A percentile compares a stretch with the other conserved stretches of the same genome.
These are phyloP conservation scores for Cladosporium sphaerospermum DNA, from an alignment of 2,329 filamentous ascomycete species.

Conservation along the genomic window DNA sequence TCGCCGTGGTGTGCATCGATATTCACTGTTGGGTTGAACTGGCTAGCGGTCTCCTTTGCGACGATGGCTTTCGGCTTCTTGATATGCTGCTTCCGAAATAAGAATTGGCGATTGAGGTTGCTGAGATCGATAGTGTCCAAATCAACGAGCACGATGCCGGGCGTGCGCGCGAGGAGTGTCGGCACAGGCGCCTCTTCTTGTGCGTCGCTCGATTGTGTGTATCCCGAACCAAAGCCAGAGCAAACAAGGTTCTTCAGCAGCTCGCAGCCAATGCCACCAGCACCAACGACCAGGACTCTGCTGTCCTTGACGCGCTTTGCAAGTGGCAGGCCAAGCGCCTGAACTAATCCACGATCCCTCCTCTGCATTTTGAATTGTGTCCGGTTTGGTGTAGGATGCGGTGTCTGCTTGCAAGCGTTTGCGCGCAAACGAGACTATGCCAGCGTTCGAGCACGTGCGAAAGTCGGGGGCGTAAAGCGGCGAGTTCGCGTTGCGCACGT, in stretches of 20 bases:
- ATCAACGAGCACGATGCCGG: constrained; percentile 86
- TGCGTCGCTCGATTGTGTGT: constrained; percentile 1
- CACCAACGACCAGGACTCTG: constrained; percentile 78
- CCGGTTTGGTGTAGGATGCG: neutral
- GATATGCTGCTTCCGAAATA: constrained; percentile 94
- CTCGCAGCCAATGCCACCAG: constrained; percentile 95
- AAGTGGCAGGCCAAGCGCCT: constrained; percentile 65
- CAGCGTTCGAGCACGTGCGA: neutral
- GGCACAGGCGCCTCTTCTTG: constrained; percentile 2
- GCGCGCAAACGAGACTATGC: neutral
- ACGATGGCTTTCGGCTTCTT: constrained; percentile 95
- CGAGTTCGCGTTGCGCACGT: neutral
- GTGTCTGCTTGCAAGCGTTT: neutral
- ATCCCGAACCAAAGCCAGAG: constrained; percentile 66
- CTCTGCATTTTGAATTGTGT: constrained; percentile 33
- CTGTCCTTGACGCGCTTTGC: constrained; percentile 30
- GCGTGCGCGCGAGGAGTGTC: constrained; percentile 15
- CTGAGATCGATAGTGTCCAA: constrained; percentile 97
- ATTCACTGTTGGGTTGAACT: constrained; percentile 82
- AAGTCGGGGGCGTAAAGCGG: neutral
- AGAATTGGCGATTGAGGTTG: constrained; percentile 95
- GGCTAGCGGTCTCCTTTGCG: constrained; percentile 82
- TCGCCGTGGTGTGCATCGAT: constrained; percentile 89
- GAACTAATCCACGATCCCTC: constrained; percentile 45
- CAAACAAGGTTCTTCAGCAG: constrained; percentile 93